phyloP scores from a whole-genome alignment of 2,329 filamentous ascomycete species.

The Colletotrichum phormii region DNA sequence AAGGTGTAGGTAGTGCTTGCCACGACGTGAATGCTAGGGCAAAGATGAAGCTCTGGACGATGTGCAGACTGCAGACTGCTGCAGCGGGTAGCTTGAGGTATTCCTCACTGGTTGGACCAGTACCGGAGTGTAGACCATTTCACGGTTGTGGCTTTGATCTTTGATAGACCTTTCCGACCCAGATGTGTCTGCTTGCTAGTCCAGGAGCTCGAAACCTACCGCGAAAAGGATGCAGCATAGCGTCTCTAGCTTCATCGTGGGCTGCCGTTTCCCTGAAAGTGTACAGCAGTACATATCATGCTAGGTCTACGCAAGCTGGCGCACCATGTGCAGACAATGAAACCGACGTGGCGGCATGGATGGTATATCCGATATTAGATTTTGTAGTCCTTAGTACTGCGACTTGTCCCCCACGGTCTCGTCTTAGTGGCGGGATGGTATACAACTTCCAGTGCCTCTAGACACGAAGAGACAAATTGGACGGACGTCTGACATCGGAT shows the following conservation, averaged over 20 bases:
- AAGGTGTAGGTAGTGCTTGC: neutral
- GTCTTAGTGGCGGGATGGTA: constrained; percentile 9
- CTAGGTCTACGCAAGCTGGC: constrained; percentile 2
- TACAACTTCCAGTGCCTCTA: neutral
- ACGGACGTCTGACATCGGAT: neutral
- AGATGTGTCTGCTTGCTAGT: neutral
- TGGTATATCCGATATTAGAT: constrained; percentile 14
- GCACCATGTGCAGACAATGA: constrained; percentile 15
- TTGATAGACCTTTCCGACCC: neutral
- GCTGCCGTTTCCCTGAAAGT: neutral
- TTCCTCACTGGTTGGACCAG: neutral
- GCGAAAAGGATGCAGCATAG: neutral
- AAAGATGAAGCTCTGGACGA: too few relatives aligned
- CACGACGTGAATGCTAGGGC: neutral
- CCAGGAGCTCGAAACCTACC: neutral
- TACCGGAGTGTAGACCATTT: neutral
- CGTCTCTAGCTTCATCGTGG: constrained; percentile 8
- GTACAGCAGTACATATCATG: neutral
- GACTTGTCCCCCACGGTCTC: neutral
- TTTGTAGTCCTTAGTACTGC: neutral
- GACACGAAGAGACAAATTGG: neutral
- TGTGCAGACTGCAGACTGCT: too few relatives aligned
- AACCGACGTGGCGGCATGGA: neutral
- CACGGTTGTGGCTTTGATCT: neutral
- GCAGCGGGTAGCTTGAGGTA: neutral